Conservation (phyloP, 2,329 filamentous ascomycete genomes). For the Eutypella sp. region DNA sequence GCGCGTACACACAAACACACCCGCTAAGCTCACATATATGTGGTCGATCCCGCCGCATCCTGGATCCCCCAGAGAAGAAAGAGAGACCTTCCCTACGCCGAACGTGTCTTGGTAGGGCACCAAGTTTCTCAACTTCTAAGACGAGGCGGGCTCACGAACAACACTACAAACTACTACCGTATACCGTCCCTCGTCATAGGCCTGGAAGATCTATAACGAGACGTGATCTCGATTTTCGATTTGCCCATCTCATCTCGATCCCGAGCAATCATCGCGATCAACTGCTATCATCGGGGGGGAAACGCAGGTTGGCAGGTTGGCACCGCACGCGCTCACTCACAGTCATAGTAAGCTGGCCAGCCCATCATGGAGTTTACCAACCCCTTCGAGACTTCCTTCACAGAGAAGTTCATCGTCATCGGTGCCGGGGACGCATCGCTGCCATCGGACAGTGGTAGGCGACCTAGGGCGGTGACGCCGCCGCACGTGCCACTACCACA, state of each 20-base stretch:
- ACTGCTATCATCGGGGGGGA: too few relatives aligned
- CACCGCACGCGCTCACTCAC: too few relatives aligned
- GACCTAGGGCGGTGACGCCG: too few relatives aligned
- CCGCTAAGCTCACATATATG: slow-evolving; percentile 12
- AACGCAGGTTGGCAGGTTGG: too few relatives aligned
- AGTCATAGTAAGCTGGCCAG: too few relatives aligned
- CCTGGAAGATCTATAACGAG: slow-evolving; percentile 10
- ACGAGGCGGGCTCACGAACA: too few relatives aligned
- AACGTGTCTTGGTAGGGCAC: slow-evolving; percentile 16
- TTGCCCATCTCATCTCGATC: too few relatives aligned
- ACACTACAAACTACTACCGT: slow-evolving; percentile 20
- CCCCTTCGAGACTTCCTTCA: slow-evolving; percentile 7
- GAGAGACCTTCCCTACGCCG: too few relatives aligned
- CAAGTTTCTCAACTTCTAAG: slow-evolving; percentile 6
- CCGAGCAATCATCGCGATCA: too few relatives aligned
- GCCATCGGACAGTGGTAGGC: too few relatives aligned
- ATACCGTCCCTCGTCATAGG: slow-evolving; percentile 19
- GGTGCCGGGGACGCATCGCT: slow-evolving; percentile 2
- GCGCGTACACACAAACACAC: neutral
- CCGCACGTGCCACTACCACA: too few relatives aligned
- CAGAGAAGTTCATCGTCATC: slow-evolving; percentile 5
- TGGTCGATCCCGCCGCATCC: slow-evolving; percentile 7
- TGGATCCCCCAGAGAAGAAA: slow-evolving; percentile 18
- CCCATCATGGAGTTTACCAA: slow-evolving; percentile 20
- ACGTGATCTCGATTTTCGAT: slow-evolving; percentile 10